Evolutionary conservation across 352 stramenopile genomes (phyloP).

Genomic region (Phytopythium chamaehyphon): DNA sequence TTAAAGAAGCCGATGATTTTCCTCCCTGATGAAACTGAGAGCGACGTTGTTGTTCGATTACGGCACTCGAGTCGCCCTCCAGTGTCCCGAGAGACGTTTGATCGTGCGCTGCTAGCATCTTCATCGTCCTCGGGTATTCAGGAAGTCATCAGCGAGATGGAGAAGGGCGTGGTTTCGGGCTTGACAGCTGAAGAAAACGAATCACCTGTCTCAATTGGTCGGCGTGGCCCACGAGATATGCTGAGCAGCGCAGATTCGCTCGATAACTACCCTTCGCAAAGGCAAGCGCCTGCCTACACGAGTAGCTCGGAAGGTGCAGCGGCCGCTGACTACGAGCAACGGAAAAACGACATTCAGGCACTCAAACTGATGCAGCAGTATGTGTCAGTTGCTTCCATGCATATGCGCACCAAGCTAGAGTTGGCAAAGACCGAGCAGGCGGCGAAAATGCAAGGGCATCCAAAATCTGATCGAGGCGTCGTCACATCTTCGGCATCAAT

Average conservation of each 20-base stretch:
- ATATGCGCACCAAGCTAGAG: conserved; percentile 89
- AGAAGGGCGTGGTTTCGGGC: conserved; percentile 19
- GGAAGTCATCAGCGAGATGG: conserved; percentile 56
- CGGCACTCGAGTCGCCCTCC: conserved; percentile 58
- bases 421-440: conserved; percentile 77
- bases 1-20: conserved; percentile 85
- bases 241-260: conserved; percentile 69
- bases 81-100: conserved; percentile 83
- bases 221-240: conserved; percentile 32
- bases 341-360: conserved; percentile 73
- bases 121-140: conserved; percentile 38
- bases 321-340: conserved; percentile 46
- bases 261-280: conserved; percentile 43
- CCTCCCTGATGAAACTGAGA: conserved; percentile 53
- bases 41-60: conserved; percentile 47
- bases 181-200: neutral
- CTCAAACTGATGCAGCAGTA: conserved; percentile 88
- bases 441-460: conserved; percentile 53
- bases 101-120: conserved; percentile 68
- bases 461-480: conserved; percentile 28
- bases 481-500: conserved; percentile 10
- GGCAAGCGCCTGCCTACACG: conserved; percentile 5
- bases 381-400: conserved; percentile 82
- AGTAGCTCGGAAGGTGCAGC: neutral
- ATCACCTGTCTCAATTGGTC: neutral